These are phyloP conservation scores for Lactuca saligna DNA, from an alignment of 129 eudicot species.

Conservation along the genomic window DNA sequence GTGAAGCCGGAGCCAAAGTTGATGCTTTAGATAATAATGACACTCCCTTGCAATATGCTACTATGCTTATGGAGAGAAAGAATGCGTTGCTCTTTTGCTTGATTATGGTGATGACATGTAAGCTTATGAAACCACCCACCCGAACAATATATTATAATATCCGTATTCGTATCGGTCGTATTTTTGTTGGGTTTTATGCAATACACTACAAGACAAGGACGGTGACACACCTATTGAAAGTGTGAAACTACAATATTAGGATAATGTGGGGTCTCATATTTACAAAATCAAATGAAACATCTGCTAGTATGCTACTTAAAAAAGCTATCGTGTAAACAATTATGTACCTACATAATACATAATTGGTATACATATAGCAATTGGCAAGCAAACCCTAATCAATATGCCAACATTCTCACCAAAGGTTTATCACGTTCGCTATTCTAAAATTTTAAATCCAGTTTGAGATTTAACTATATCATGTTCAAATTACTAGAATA, in stretches of 20 bases:
- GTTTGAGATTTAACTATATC: too few species aligned
- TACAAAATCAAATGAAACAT: too few species aligned
- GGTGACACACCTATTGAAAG: constrained; percentile 88
- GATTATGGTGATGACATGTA: constrained; percentile 96
- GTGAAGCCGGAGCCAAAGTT: constrained; percentile 91
- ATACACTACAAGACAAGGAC: constrained; percentile 93
- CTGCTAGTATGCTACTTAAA: too few species aligned
- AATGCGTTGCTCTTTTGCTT: constrained; percentile 80
- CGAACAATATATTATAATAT: not conserved
- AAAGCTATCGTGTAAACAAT: too few species aligned
- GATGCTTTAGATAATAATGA: constrained; percentile 92
- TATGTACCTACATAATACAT: too few species aligned
- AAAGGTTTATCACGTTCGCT: too few species aligned
- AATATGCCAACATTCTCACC: too few species aligned
- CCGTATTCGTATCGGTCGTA: too few species aligned
- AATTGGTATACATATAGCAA: too few species aligned
- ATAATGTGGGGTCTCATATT: constrained; percentile 29
- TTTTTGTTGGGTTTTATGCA: constrained; percentile 19
- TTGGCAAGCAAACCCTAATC: too few species aligned
- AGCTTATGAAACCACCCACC: constrained; percentile 21
- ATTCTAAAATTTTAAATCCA: too few species aligned
- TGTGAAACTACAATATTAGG: constrained; percentile 75
- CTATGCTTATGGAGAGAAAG: constrained; percentile 96
- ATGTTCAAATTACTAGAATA: too few species aligned
- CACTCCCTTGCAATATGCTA: constrained; percentile 95